Percentiles rank a stretch among this genome's conserved stretches.
phyloP scores from a whole-genome alignment of 1,139 yeast genomes.

The Kodamaea alishanica region DNA sequence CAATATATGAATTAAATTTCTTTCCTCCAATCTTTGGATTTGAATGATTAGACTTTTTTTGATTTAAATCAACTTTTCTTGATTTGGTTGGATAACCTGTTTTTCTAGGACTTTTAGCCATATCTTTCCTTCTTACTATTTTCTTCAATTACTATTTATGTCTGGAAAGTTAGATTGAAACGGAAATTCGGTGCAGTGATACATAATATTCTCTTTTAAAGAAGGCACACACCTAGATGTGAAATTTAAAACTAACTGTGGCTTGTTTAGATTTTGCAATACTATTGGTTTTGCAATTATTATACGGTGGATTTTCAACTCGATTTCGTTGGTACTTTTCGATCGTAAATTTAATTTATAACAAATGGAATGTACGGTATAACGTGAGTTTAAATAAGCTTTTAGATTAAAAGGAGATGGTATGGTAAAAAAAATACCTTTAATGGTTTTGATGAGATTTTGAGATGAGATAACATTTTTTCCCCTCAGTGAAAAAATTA shows the following conservation, averaged over 20 bases:
- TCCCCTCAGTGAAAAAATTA: slow-evolving; percentile 3
- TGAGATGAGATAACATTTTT: slow-evolving; percentile 14
- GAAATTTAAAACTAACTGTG: too few species aligned
- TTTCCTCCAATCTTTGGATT: slow-evolving; percentile 29
- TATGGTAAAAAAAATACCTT: not conserved
- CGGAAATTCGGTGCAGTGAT: slow-evolving; percentile 1
- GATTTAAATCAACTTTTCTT: slow-evolving; percentile 5
- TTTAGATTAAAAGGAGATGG: too few species aligned
- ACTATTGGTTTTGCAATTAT: too few species aligned
- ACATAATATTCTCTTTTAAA: slow-evolving; percentile 3
- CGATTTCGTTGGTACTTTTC: too few species aligned
- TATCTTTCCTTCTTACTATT: slow-evolving; percentile 9
- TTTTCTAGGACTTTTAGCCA: slow-evolving; percentile 35
- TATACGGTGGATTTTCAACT: too few species aligned
- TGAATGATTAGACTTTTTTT: slow-evolving; percentile 1
- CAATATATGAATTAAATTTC: slow-evolving; percentile 25
- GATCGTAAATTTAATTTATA: too few species aligned
- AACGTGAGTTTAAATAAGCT: too few species aligned
- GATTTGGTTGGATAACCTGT: slow-evolving; percentile 7
- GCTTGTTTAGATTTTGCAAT: too few species aligned
- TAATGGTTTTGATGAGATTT: slow-evolving; percentile 4
- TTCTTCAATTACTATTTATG: slow-evolving; percentile 8
- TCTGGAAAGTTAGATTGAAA: slow-evolving; percentile 9
- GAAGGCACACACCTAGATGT: too few species aligned
- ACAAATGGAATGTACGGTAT: too few species aligned